phyloP scores from a whole-genome alignment of 441 rosid genomes.

The Syzygium malaccense region DNA sequence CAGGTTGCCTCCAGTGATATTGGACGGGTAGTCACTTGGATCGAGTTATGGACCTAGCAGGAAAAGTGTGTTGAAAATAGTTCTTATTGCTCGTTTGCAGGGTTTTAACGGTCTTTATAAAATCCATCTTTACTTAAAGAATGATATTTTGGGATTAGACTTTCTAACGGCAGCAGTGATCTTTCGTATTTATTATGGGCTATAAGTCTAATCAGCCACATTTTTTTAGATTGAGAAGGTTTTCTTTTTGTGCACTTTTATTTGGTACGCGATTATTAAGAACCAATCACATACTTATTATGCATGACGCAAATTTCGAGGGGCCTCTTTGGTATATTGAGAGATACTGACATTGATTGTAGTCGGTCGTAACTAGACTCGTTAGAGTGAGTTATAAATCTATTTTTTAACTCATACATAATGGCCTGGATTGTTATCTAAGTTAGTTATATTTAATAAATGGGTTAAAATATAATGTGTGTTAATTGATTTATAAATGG shows the following conservation, averaged over 20 bases:
- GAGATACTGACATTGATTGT: neutral
- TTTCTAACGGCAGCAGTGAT: neutral
- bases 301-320: neutral
- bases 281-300: neutral
- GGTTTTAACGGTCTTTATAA: neutral
- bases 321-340: neutral
- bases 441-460: too few species aligned
- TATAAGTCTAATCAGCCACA: neutral
- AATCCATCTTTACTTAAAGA: neutral
- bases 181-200: neutral
- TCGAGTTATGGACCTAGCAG: neutral
- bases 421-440: too few species aligned
- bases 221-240: neutral
- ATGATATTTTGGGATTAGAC: neutral
- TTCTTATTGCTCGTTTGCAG: neutral
- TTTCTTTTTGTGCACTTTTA: too few species aligned
- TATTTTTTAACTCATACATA: too few species aligned
- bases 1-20: neutral
- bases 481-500: too few species aligned
- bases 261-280: neutral
- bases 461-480: too few species aligned
- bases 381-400: too few species aligned
- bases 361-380: fast-evolving
- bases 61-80: neutral
- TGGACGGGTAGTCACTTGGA: neutral